phyloP scores from a whole-genome alignment of 2,329 filamentous ascomycete species.

The Ophiostoma montium region DNA sequence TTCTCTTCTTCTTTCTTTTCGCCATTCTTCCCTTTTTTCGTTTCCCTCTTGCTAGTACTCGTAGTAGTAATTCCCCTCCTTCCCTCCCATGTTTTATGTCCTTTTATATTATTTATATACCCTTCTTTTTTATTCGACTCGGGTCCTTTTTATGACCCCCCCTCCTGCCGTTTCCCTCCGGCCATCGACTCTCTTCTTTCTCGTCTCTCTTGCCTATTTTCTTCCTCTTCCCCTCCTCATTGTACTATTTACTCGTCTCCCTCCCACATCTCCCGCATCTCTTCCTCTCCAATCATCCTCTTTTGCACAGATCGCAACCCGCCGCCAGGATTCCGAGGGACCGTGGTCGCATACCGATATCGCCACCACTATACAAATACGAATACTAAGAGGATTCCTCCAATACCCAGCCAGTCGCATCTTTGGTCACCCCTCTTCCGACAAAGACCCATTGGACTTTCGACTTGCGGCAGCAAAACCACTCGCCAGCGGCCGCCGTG shows the following conservation, averaged over 20 bases:
- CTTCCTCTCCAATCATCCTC: not conserved
- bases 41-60: not conserved
- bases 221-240: not conserved
- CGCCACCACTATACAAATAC: not conserved
- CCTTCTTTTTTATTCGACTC: not conserved
- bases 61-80: constrained; percentile 3
- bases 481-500: not conserved
- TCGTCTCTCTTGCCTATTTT: not conserved
- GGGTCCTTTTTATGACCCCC: not conserved
- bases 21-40: constrained; percentile 2
- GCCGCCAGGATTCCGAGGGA: not conserved
- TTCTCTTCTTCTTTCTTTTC: not conserved
- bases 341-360: not conserved
- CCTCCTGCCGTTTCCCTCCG: constrained; percentile 3
- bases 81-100: not conserved
- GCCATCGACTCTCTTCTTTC: not conserved
- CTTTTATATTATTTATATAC: not conserved
- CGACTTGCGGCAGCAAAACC: not conserved
- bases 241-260: not conserved
- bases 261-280: not conserved
- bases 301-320: not conserved
- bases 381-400: too few relatives aligned
- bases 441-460: not conserved
- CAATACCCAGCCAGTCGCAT: not conserved
- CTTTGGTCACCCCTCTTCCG: not conserved